Evolutionary conservation across 768 basidiomycete genomes (phyloP), one percentile per base, ranked within the genome.

Genomic region (Epithele typhae): DNA sequence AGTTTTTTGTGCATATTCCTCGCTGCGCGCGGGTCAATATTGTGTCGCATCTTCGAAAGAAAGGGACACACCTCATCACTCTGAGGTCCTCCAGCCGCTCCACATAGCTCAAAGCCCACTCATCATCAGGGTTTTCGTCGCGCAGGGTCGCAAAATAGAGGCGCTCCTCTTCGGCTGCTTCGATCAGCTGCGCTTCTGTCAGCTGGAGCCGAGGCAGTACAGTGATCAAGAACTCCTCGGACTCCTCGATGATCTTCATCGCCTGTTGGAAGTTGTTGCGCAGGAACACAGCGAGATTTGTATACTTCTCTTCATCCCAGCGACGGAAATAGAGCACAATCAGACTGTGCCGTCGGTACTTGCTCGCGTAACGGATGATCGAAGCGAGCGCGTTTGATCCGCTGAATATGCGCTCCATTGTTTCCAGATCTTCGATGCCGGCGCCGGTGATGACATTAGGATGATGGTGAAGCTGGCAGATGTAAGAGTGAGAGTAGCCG

Each of bases 271-370:
- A 63, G 40, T 69, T 69, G 36, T 64, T 54, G 49, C 43, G 41
- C 11, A 59, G 36, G 39, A 60, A 48, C 5, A 19, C 46, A 24
- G 61, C 64, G 2, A 67, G 48, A 40, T 65, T 64, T 6, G 45
- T 39, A 48, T 68, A 66, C 51, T 69, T 68, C 11, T 70, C 66
- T 3, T 43, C 43, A 51, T 71, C 64, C 64, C 67, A 68, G 14
- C 64, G 60, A 6, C 45, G 49, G 48, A 69, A 68, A 42, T 54
- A 60, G 10, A 59, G 23, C 37, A 70, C 60, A 30, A 69, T 67
- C 27, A 62, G 56, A 6, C 62, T 39, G 2, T 45, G 49, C 2
- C 57, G 58, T n/a, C 53, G 61, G 50, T 62, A 68, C 0, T 49
- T 22, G 5, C 63, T 57, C 21, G 57, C 57, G 47, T 67, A 62